Conservation (phyloP, 2,329 filamentous ascomycete genomes). For the Furcasterigmium furcatum region DNA sequence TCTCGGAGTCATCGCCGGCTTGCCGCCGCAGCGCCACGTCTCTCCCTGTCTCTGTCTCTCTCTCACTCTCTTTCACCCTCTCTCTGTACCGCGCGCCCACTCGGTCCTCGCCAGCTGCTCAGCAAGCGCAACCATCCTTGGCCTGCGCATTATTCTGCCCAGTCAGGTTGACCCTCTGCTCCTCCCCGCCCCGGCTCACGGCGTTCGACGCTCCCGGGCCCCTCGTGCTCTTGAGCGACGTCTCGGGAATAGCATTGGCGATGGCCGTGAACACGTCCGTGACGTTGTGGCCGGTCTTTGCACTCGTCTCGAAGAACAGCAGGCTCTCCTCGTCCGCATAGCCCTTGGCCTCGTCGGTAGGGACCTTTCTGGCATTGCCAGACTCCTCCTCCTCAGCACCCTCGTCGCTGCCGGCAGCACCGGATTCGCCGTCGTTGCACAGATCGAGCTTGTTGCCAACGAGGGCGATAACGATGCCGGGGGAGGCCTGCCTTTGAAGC, state of each 20-base stretch:
- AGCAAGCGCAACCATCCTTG: conserved; percentile 93
- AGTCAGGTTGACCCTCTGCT: conserved; percentile 79
- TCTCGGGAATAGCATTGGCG: conserved; percentile 96
- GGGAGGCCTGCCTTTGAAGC: conserved; percentile 91
- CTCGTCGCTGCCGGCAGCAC: conserved; percentile 37
- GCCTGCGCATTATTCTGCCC: conserved; percentile 69
- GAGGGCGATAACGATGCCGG: conserved; percentile 93
- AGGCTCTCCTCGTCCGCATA: conserved; percentile 95
- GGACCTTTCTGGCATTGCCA: conserved; percentile 80
- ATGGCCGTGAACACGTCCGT: conserved; percentile 97
- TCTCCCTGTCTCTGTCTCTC: background rate
- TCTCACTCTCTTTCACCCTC: background rate
- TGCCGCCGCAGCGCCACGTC: too few species aligned
- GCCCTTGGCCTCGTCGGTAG: conserved; percentile 83
- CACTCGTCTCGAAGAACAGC: conserved; percentile 96
- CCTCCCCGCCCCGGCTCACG: conserved; percentile 57
- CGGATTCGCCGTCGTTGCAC: conserved; percentile 54
- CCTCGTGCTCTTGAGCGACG: conserved; percentile 84
- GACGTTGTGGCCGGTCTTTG: conserved; percentile 93
- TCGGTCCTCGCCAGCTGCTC: conserved; percentile 9
- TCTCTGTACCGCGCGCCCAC: too few species aligned
- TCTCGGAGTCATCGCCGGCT: too few species aligned
- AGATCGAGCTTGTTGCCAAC: conserved; percentile 97
- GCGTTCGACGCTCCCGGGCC: conserved; percentile 61
- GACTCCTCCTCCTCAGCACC: conserved; percentile 56